Conservation (phyloP, 371 early-diverging fungal species). For the Lichtheimia ramosa region DNA sequence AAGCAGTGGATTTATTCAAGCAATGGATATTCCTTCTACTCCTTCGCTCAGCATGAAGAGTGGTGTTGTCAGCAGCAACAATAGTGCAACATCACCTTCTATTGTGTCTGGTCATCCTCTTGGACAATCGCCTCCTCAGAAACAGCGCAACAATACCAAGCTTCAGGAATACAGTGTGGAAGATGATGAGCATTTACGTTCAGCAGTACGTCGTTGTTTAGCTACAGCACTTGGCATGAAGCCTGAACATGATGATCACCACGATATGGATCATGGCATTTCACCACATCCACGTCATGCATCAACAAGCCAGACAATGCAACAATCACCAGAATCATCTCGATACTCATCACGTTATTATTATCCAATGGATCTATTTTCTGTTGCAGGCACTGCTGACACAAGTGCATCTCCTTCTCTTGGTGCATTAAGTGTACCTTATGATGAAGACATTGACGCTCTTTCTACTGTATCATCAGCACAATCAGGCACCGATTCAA, state of each 20-base stretch:
- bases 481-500: slow-evolving; percentile 32
- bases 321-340: not conserved
- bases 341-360: slow-evolving; percentile 13
- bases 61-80: not conserved
- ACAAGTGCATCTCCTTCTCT: slow-evolving; percentile 34
- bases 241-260: slow-evolving; percentile 1
- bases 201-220: slow-evolving; percentile 68
- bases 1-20: slow-evolving; percentile 32
- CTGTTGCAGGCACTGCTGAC: slow-evolving; percentile 42
- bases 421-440: slow-evolving; percentile 29
- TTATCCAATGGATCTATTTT: slow-evolving; percentile 48
- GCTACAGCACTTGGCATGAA: slow-evolving; percentile 40
- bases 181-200: slow-evolving; percentile 62
- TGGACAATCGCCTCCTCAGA: slow-evolving; percentile 10
- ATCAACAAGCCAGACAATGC: not conserved
- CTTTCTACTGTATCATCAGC: slow-evolving; percentile 49
- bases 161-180: slow-evolving; percentile 57
- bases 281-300: slow-evolving; percentile 2
- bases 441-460: slow-evolving; percentile 37
- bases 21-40: slow-evolving; percentile 39
- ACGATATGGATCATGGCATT: not conserved
- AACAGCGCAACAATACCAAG: slow-evolving; percentile 15
- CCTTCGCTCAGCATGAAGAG: slow-evolving; percentile 17
- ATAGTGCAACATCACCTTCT: slow-evolving; percentile 4
- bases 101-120: not conserved